Conservation (phyloP, 352 stramenopile genomes). For the Globisporangium cederbergense region DNA sequence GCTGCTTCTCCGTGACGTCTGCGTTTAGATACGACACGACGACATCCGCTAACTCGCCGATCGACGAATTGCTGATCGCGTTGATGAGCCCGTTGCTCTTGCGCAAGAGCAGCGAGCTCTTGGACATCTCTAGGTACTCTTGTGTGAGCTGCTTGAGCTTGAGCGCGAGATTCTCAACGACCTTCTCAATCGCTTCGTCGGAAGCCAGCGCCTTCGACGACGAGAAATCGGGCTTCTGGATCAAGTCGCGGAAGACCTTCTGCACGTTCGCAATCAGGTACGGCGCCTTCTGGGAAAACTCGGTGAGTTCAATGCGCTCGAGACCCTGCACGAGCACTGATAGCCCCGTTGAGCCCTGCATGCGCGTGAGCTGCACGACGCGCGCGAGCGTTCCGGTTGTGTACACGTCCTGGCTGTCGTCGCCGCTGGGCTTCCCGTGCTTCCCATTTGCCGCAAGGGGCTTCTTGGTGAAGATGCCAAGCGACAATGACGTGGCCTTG, state of each 20-base stretch:
- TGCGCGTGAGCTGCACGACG: slow-evolving; percentile 71
- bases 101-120: slow-evolving; percentile 50
- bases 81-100: slow-evolving; percentile 61
- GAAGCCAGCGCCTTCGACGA: not conserved
- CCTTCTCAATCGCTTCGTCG: slow-evolving; percentile 18
- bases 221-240: slow-evolving; percentile 18
- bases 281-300: slow-evolving; percentile 46
- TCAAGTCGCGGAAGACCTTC: slow-evolving; percentile 17
- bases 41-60: slow-evolving; percentile 62
- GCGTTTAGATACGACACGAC: slow-evolving; percentile 70
- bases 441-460: slow-evolving; percentile 14
- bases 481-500: slow-evolving; percentile 38
- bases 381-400: slow-evolving; percentile 58
- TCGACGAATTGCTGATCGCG: slow-evolving; percentile 55
- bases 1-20: slow-evolving; percentile 48
- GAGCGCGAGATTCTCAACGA: slow-evolving; percentile 34
- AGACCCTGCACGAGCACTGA: slow-evolving; percentile 70
- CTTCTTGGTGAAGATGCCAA: slow-evolving; percentile 64
- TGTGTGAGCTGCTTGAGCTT: slow-evolving; percentile 66
- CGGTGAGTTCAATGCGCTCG: slow-evolving; percentile 43
- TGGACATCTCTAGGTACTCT: slow-evolving; percentile 60
- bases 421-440: not conserved
- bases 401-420: slow-evolving; percentile 41
- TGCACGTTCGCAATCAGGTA: slow-evolving; percentile 59
- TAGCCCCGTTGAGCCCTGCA: slow-evolving; percentile 48